phyloP scores from a whole-genome alignment of 2,329 filamentous ascomycete genomes.

The Cercospora brassicicola region DNA sequence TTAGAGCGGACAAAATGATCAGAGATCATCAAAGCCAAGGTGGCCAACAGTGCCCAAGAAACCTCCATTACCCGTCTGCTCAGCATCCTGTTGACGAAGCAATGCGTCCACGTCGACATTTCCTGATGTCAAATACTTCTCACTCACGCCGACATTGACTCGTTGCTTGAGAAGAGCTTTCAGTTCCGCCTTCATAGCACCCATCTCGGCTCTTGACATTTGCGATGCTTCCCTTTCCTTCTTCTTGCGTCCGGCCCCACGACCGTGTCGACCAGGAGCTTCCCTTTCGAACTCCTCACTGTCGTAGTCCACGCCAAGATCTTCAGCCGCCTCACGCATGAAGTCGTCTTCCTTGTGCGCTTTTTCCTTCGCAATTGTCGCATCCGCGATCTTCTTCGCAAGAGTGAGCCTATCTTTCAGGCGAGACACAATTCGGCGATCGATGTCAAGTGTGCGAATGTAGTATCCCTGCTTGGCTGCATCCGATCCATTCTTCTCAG shows the following conservation, averaged over 20 bases:
- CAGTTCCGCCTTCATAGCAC: constrained; percentile 68
- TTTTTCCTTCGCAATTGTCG: constrained; percentile 82
- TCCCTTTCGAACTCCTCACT: constrained; percentile 75
- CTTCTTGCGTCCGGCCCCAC: constrained; percentile 70
- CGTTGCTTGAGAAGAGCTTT: constrained; percentile 68
- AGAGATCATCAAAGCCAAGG: constrained; percentile 43
- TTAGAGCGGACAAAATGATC: constrained; percentile 22
- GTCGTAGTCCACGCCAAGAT: constrained; percentile 91
- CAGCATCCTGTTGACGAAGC: constrained; percentile 49
- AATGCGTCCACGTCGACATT: constrained; percentile 77
- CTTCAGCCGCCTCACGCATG: constrained; percentile 80
- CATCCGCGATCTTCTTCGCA: constrained; percentile 84
- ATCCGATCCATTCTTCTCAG: constrained; percentile 48
- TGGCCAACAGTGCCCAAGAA: constrained; percentile 62
- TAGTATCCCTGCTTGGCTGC: constrained; percentile 57
- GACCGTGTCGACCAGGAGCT: constrained; percentile 56
- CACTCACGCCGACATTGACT: constrained; percentile 84
- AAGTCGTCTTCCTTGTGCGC: constrained; percentile 79
- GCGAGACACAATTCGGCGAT: constrained; percentile 73
- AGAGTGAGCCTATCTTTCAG: constrained; percentile 75
- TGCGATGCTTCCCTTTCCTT: constrained; percentile 70
- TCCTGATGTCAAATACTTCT: constrained; percentile 79
- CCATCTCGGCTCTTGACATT: constrained; percentile 72
- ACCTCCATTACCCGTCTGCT: constrained; percentile 60
- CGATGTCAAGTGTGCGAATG: constrained; percentile 78